phyloP scores from a whole-genome alignment of 768 basidiomycete genomes.

The Leucocoprinus leucothites region DNA sequence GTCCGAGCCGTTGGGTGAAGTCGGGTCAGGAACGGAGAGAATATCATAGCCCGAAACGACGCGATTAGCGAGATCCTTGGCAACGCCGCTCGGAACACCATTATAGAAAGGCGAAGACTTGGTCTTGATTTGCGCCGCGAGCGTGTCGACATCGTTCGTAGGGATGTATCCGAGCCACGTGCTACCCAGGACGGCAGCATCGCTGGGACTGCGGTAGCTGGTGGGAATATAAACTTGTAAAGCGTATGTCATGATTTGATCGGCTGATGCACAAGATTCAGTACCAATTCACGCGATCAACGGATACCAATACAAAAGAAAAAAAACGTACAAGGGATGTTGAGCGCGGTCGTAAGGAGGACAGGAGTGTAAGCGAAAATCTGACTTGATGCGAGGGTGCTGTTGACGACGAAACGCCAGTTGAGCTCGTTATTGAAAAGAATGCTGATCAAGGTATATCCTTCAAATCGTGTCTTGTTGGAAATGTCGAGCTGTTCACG shows the following conservation, averaged over 20 bases:
- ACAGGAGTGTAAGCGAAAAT: conserved; percentile 71
- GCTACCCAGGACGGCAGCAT: conserved; percentile 56
- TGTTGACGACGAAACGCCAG: conserved; percentile 68
- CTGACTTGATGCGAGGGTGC: conserved; percentile 61
- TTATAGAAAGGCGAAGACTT: conserved; percentile 65
- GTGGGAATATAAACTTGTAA: conserved; percentile 69
- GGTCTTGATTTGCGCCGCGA: conserved; percentile 64
- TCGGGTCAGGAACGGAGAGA: conserved; percentile 40
- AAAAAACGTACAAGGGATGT: conserved; percentile 26
- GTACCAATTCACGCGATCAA: neutral
- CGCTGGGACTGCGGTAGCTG: conserved; percentile 44
- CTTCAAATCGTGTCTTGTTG: conserved; percentile 25
- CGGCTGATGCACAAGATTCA: conserved; percentile 20
- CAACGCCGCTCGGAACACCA: conserved; percentile 38
- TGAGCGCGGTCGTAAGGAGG: conserved; percentile 31
- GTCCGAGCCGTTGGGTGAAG: conserved; percentile 10
- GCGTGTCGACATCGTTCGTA: conserved; percentile 43
- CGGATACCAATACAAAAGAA: conserved; percentile 4
- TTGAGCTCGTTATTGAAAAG: conserved; percentile 56
- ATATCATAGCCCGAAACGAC: conserved; percentile 70
- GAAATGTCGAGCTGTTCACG: conserved; percentile 20
- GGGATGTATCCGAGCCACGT: conserved; percentile 75
- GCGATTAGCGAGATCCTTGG: conserved; percentile 56
- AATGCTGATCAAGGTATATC: conserved; percentile 56
- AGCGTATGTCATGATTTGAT: conserved; percentile 43